Evolutionary conservation across 371 early-diverging fungal genomes (phyloP).

Genomic region (Capillidium heterosporum): DNA sequence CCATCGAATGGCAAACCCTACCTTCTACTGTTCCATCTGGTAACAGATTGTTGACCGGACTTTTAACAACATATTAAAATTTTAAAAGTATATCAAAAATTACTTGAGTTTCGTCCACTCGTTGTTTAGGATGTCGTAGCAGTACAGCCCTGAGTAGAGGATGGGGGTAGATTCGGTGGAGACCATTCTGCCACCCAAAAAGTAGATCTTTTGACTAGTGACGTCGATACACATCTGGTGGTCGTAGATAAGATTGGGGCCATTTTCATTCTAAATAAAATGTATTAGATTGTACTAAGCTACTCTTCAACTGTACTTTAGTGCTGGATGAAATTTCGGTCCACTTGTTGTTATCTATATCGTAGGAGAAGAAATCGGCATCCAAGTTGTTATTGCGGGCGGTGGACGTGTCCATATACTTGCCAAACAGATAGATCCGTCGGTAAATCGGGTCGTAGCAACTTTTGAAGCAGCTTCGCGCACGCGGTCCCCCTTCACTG

Average conservation of each 20-base stretch:
- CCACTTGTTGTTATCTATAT: slow-evolving; percentile 50
- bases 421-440: slow-evolving; percentile 67
- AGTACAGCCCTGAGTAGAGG: slow-evolving; percentile 68
- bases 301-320: slow-evolving; percentile 31
- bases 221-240: slow-evolving; percentile 87
- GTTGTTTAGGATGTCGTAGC: slow-evolving; percentile 40
- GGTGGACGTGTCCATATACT: slow-evolving; percentile 59
- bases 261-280: slow-evolving; percentile 34
- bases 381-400: slow-evolving; percentile 37
- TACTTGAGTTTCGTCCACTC: slow-evolving; percentile 47
- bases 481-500: slow-evolving; percentile 71
- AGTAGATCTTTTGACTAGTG: slow-evolving; percentile 42
- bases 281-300: not conserved
- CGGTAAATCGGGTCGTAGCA: slow-evolving; percentile 58
- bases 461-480: slow-evolving; percentile 85
- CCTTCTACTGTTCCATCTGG: slow-evolving; percentile 30
- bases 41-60: not conserved
- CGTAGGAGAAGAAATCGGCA: slow-evolving; percentile 77
- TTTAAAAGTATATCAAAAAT: too few relatives aligned
- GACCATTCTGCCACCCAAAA: slow-evolving; percentile 78
- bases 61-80: not conserved
- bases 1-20: slow-evolving; percentile 81
- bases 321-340: slow-evolving; percentile 53
- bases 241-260: slow-evolving; percentile 81
- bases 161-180: slow-evolving; percentile 31